phyloP scores from a whole-genome alignment of 192 early-diverging fungal genomes.

The Cetraspora pellucida region DNA sequence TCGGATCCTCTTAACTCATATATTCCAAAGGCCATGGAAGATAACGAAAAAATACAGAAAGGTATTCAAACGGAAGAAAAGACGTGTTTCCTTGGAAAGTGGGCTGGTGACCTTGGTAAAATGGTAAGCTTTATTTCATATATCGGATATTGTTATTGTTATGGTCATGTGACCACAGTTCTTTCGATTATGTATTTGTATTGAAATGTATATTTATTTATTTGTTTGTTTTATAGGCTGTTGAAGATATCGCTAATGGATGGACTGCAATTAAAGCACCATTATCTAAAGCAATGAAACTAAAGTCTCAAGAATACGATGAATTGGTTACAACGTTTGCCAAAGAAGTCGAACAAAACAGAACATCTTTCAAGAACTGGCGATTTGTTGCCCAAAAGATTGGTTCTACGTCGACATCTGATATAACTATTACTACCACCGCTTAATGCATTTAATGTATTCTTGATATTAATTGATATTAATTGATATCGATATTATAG shows the following conservation, averaged over 20 bases:
- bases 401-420: background rate
- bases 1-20: background rate
- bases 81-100: slow-evolving; percentile 19
- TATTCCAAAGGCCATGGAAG: background rate
- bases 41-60: background rate
- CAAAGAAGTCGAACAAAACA: slow-evolving; percentile 34
- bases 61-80: slow-evolving; percentile 3
- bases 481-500: no score
- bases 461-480: no score
- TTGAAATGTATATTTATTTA: no score
- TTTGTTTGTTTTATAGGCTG: background rate
- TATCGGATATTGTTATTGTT: background rate
- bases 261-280: background rate
- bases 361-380: slow-evolving; percentile 18
- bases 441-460: no score
- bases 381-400: slow-evolving; percentile 29
- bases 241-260: slow-evolving; percentile 8
- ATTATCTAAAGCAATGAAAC: background rate
- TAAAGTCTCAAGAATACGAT: slow-evolving; percentile 19
- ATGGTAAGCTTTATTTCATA: background rate
- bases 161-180: background rate
- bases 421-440: no score
- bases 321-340: background rate
- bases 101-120: slow-evolving; percentile 28
- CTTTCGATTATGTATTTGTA: no score